Evolutionary conservation across 2,329 filamentous ascomycete genomes (phyloP).

Genomic region (Fusarium scirpi): DNA sequence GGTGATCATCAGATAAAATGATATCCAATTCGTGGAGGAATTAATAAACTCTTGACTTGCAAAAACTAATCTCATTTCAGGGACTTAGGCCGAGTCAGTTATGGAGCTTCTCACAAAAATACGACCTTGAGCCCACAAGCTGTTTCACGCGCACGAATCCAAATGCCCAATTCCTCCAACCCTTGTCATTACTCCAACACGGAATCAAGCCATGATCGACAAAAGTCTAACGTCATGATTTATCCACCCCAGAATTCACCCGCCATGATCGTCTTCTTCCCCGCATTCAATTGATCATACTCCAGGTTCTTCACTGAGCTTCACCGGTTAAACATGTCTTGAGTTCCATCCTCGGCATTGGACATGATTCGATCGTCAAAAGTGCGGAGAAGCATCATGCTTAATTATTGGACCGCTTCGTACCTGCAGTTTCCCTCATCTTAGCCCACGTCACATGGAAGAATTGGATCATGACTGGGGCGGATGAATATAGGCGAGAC

Average conservation of each 20-base stretch:
- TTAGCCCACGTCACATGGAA: constrained; percentile 3
- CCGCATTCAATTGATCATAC: constrained; percentile 20
- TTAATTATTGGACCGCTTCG: constrained; percentile 35
- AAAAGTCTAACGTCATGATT: constrained; percentile 26
- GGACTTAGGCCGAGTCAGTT: constrained; percentile 9
- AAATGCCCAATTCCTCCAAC: not conserved
- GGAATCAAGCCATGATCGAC: constrained; percentile 22
- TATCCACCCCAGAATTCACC: constrained; percentile 29
- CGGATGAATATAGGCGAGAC: constrained; percentile 2
- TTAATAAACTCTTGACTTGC: constrained; percentile 6
- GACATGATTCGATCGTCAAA: constrained; percentile 20
- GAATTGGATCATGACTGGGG: not conserved
- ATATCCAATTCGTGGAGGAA: constrained; percentile 24
- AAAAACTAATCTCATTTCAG: constrained; percentile 19
- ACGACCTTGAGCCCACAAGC: constrained; percentile 18
- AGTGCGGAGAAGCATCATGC: constrained; percentile 29
- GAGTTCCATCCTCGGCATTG: constrained; percentile 15
- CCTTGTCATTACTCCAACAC: constrained; percentile 14
- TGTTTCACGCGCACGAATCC: constrained; percentile 34
- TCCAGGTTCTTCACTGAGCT: not conserved
- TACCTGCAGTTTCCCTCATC: not conserved
- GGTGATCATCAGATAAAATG: constrained; percentile 9
- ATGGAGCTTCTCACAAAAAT: constrained; percentile 14
- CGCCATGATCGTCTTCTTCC: constrained; percentile 8
- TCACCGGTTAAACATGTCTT: constrained; percentile 21